phyloP scores from a whole-genome alignment of 2,329 filamentous ascomycete species.

The Celoporthe dispersa region DNA sequence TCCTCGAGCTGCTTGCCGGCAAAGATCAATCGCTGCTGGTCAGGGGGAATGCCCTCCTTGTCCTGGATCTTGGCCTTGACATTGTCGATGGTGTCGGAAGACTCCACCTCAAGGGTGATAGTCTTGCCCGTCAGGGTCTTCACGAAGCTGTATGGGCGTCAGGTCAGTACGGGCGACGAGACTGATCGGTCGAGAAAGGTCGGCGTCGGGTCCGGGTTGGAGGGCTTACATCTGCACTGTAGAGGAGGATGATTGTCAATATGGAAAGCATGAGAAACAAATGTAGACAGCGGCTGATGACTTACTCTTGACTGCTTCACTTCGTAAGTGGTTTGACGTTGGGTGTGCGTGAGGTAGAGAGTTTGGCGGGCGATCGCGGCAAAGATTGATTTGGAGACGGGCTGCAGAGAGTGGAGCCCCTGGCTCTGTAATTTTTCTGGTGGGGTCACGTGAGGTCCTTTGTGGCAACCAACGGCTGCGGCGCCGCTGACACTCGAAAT shows the following conservation, averaged over 20 bases:
- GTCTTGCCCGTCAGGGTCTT: slow-evolving; percentile 99
- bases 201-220: slow-evolving; percentile 32
- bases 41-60: slow-evolving; percentile 98
- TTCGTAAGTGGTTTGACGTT: slow-evolving; percentile 43
- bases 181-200: slow-evolving; percentile 31
- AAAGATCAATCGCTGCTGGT: slow-evolving; percentile 99
- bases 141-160: slow-evolving; percentile 76
- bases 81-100: slow-evolving; percentile 99
- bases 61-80: slow-evolving; percentile 99
- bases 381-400: slow-evolving; percentile 15
- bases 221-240: slow-evolving; percentile 86
- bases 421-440: slow-evolving; percentile 16
- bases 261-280: slow-evolving; percentile 16
- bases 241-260: slow-evolving; percentile 36
- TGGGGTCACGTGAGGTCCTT: slow-evolving; percentile 16
- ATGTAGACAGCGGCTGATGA: slow-evolving; percentile 34
- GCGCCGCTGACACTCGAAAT: not conserved
- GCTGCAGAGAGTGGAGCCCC: slow-evolving; percentile 3
- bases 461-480: slow-evolving; percentile 1
- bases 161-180: slow-evolving; percentile 26
- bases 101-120: slow-evolving; percentile 99
- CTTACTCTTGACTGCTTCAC: slow-evolving; percentile 64
- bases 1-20: slow-evolving; percentile 99
- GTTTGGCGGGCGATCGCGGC: slow-evolving; percentile 19
- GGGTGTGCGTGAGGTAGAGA: slow-evolving; percentile 27